phyloP scores from a whole-genome alignment of 495 filamentous ascomycete species.

The Chlorociboria aeruginascens region DNA sequence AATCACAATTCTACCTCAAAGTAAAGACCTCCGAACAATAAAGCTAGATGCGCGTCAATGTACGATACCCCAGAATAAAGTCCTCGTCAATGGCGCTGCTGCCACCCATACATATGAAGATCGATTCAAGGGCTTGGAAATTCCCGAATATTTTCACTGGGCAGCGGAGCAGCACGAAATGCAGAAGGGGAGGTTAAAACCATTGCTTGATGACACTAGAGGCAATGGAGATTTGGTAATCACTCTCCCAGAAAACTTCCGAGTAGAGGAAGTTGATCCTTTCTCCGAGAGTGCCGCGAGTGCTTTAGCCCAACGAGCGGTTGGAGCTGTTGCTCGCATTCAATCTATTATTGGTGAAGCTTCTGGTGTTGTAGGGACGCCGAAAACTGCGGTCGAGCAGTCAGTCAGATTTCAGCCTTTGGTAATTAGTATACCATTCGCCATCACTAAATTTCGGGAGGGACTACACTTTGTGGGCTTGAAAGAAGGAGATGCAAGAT shows the following conservation, averaged over 20 bases:
- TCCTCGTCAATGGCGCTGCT: conserved; percentile 55
- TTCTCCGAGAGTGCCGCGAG: conserved; percentile 40
- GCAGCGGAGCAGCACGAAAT: conserved; percentile 70
- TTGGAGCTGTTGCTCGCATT: conserved; percentile 7
- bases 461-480: conserved; percentile 85
- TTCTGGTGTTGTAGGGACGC: not conserved
- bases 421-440: conserved; percentile 56
- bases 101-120: conserved; percentile 55
- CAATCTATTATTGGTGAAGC: conserved; percentile 13
- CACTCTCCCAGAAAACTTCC: conserved; percentile 50
- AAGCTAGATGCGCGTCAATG: conserved; percentile 80
- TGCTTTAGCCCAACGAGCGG: conserved; percentile 22
- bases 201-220: conserved; percentile 39
- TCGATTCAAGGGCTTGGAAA: conserved; percentile 53
- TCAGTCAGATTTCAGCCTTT: conserved; percentile 15
- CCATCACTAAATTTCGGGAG: conserved; percentile 60
- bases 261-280: conserved; percentile 51
- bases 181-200: conserved; percentile 51
- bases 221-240: conserved; percentile 48
- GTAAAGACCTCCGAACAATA: conserved; percentile 54
- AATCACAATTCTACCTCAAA: conserved; percentile 62
- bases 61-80: conserved; percentile 44
- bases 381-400: conserved; percentile 18
- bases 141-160: conserved; percentile 42
- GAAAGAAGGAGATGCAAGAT: conserved; percentile 62